A percentile compares a stretch with the other conserved stretches of the same genome.
phyloP scores from a whole-genome alignment of 331 rosid genomes.

The Pyracantha coccinea region DNA sequence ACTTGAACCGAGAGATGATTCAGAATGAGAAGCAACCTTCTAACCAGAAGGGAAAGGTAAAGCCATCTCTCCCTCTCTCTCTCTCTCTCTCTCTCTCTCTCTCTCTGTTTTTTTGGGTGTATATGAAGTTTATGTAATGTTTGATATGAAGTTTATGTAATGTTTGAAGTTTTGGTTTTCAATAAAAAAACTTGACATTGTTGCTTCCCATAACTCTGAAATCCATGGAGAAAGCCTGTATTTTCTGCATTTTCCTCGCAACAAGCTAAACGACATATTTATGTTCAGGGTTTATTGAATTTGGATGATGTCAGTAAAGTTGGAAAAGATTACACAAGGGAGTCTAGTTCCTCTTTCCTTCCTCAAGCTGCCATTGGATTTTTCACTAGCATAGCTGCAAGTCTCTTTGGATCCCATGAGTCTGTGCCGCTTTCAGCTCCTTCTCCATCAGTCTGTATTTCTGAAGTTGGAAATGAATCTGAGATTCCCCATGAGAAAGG shows the following conservation, averaged over 20 bases:
- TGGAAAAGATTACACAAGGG: conserved; percentile 36
- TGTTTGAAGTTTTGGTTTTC: neutral
- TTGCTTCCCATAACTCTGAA: neutral
- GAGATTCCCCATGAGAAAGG: conserved; percentile 31
- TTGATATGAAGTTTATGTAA: neutral
- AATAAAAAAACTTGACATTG: neutral
- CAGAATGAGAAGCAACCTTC: conserved; percentile 31
- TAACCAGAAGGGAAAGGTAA: conserved; percentile 49
- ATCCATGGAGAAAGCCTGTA: neutral
- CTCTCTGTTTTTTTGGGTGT: neutral
- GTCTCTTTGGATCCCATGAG: conserved; percentile 50
- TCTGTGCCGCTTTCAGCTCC: conserved; percentile 35
- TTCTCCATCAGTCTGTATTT: conserved; percentile 30
- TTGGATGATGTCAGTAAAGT: conserved; percentile 21
- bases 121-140: neutral
- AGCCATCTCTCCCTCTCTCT: conserved; percentile 4
- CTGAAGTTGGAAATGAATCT: conserved; percentile 46
- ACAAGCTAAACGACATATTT: conserved; percentile 8
- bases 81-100: conserved; percentile 2
- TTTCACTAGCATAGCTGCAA: conserved; percentile 48
- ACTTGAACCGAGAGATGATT: conserved; percentile 38
- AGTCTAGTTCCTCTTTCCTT: conserved; percentile 51
- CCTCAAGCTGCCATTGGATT: conserved; percentile 68
- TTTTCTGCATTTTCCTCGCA: neutral
- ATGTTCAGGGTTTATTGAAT: conserved; percentile 42